phyloP scores from a whole-genome alignment of 257 asterid genomes.

The Catharanthus roseus region DNA sequence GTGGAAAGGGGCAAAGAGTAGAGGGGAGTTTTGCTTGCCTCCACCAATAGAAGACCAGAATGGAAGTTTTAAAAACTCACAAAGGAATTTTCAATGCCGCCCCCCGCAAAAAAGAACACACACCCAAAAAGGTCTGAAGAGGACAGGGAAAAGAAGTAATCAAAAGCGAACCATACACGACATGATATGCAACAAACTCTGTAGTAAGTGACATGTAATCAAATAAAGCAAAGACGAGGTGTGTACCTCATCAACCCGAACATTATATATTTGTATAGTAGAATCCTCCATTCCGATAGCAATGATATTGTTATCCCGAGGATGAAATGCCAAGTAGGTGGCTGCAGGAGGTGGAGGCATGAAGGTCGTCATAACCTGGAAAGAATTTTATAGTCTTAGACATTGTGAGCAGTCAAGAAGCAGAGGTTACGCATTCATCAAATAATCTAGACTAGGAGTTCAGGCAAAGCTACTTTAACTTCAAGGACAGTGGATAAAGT shows the following conservation, averaged over 20 bases:
- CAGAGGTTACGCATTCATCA: conserved; percentile 1
- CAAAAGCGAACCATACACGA: not conserved
- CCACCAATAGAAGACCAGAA: not conserved
- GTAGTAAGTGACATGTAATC: not conserved
- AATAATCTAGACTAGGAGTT: not conserved
- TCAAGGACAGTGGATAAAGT: not conserved
- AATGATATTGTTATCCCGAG: conserved; percentile 84
- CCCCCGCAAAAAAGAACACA: not conserved
- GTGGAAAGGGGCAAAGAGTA: not conserved
- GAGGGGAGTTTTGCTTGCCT: not conserved
- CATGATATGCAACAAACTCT: not conserved
- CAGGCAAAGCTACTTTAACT: not conserved
- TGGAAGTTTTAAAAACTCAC: not conserved
- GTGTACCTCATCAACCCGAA: conserved; percentile 89
- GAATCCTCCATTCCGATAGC: conserved; percentile 97
- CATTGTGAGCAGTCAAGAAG: conserved; percentile 10
- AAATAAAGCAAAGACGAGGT: conserved; percentile 8
- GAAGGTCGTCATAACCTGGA: conserved; percentile 96
- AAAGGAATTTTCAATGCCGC: not conserved
- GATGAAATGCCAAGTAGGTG: conserved; percentile 87
- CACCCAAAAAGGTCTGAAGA: not conserved
- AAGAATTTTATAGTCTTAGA: conserved; percentile 20
- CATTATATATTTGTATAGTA: conserved; percentile 79
- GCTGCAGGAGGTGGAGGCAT: conserved; percentile 99
- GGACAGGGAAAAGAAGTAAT: not conserved